A percentile compares a stretch with the other conserved stretches of the same genome.
Conservation (phyloP, 139 green algal genomes). For the Closterium sp. region DNA sequence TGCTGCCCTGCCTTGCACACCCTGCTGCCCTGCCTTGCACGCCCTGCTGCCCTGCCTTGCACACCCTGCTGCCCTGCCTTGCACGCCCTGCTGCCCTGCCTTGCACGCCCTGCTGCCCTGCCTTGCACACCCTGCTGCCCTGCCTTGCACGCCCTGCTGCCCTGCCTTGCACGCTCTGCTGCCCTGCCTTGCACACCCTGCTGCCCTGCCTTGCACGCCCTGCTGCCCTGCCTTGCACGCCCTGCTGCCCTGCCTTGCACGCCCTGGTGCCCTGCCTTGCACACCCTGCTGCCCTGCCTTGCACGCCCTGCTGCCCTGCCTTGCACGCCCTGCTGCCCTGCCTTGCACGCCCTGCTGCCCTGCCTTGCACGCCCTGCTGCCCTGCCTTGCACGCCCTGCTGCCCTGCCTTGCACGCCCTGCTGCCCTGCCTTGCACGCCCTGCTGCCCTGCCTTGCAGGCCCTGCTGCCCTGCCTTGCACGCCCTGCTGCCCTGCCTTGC, state of each 20-base stretch:
- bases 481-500: neutral
- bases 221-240: neutral
- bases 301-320: neutral
- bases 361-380: neutral
- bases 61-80: too few relatives aligned
- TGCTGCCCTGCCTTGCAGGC: neutral
- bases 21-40: too few relatives aligned
- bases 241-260: neutral
- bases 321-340: neutral
- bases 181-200: neutral
- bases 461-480: neutral
- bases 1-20: too few relatives aligned
- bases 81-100: too few relatives aligned
- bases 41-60: too few relatives aligned
- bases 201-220: neutral
- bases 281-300: neutral
- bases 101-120: too few relatives aligned
- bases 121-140: too few relatives aligned
- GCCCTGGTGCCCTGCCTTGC: too few relatives aligned
- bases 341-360: neutral
- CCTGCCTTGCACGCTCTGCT: too few relatives aligned
- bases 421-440: neutral
- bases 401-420: neutral
- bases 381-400: neutral
- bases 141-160: too few relatives aligned